Evolutionary conservation across 179 eudicot species (phyloP).

Genomic region (Spinacia oleracea): DNA sequence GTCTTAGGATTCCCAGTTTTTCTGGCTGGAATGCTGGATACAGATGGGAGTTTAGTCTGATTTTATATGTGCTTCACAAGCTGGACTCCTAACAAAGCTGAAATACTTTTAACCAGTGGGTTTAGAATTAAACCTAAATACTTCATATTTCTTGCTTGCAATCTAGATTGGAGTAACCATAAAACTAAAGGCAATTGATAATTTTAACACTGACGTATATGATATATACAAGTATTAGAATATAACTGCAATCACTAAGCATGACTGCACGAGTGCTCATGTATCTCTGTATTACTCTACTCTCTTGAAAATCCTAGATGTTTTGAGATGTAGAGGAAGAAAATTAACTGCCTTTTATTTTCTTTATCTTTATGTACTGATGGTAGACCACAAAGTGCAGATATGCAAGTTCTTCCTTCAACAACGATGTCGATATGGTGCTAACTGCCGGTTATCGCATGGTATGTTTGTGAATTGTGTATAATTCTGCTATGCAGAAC

Average conservation of each 20-base stretch:
- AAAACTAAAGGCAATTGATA: not conserved
- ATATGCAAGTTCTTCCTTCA: slow-evolving; percentile 99
- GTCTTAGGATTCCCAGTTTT: too few species aligned
- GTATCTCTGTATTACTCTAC: not conserved
- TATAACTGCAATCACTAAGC: not conserved
- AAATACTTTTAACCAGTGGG: not conserved
- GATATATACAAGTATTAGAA: too few species aligned
- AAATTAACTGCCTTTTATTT: slow-evolving; percentile 18
- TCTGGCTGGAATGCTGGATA: too few species aligned
- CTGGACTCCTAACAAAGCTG: not conserved
- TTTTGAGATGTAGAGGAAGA: slow-evolving; percentile 14
- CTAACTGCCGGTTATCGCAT: slow-evolving; percentile 97
- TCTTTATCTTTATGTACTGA: slow-evolving; percentile 51
- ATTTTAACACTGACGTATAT: not conserved
- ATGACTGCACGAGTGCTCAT: not conserved
- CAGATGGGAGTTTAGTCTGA: not conserved
- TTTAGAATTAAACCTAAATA: not conserved
- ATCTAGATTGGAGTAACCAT: not conserved
- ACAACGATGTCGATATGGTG: slow-evolving; percentile 96
- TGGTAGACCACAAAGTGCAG: slow-evolving; percentile 81
- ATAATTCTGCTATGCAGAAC: slow-evolving; percentile 39
- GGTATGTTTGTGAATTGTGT: slow-evolving; percentile 64
- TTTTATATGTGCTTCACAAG: not conserved
- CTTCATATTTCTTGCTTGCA: not conserved
- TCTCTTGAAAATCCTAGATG: slow-evolving; percentile 13